Evolutionary conservation across 2,329 filamentous ascomycete genomes (phyloP), one percentile per base, ranked within the genome.

Genomic region (Madurella fahalii): DNA sequence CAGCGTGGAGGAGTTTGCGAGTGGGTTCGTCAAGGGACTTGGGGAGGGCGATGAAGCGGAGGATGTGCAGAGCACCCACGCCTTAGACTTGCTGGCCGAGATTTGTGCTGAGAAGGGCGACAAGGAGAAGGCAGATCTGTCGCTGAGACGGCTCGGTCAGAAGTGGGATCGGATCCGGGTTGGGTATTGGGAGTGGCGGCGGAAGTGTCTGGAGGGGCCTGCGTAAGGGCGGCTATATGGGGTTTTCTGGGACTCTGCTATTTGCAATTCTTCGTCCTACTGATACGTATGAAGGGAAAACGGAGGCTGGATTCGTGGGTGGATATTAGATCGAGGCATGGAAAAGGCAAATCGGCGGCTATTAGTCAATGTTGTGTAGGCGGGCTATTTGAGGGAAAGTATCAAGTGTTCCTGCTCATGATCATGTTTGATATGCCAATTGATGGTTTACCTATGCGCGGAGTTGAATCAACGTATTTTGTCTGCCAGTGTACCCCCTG

Each of bases 151-250:
- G 58, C 70, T 99, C 65, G 87, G 83, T 46, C 84, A 87, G 66
- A 92, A 86, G 75, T 99, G 91, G 80, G 94, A 99, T 77, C 90
- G 89, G 7, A 87, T 99, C 57, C 79, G 94, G 54, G 86, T 85
- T 61, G 93, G 92, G 60, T 99, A 96, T 72, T 99, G 94, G 94
- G 85, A 89, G 65, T 96, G 88, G 73, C 78, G 82, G 67, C 84
- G 83, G 67, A 71, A 68, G 41, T 66, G 75, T 62, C 66, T 83
- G 47, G 54, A 61, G 31, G 52, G 39, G 47, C 39, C 42, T 30
- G 54, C 45, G 32, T 43, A 46, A 12, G 20, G 20, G 30, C 1
- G 8, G 20, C 34, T 4, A 15, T 37, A 15, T 37, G 25, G 25
- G 25, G 25, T 15, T 37, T 37, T 3, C 9, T 9, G 34, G 34